Conservation (phyloP, 192 early-diverging fungal genomes). For the Umbelopsis sp. region DNA sequence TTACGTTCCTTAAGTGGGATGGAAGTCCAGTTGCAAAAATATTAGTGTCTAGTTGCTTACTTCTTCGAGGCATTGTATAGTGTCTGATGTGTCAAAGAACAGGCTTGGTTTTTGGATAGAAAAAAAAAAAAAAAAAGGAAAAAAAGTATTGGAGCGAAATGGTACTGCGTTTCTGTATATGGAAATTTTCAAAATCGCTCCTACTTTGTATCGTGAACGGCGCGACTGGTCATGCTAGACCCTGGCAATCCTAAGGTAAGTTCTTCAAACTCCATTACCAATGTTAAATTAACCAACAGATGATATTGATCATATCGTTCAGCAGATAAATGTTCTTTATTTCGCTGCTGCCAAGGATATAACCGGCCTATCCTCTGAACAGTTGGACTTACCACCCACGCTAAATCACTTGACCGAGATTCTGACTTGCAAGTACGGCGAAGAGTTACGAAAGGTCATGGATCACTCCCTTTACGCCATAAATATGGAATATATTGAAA, state of each 20-base stretch:
- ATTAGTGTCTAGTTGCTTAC: slow-evolving; percentile 8
- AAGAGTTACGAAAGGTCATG: slow-evolving; percentile 40
- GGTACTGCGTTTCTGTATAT: slow-evolving; percentile 17
- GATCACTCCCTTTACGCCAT: slow-evolving; percentile 58
- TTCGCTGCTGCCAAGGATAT: slow-evolving; percentile 62
- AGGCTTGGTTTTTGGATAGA: background rate
- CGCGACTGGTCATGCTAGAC: background rate
- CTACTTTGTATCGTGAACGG: background rate
- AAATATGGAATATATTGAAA: slow-evolving; percentile 66
- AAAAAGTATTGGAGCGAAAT: background rate
- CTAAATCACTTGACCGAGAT: slow-evolving; percentile 3
- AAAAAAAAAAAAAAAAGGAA: background rate
- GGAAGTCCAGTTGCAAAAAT: background rate
- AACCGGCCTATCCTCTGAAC: slow-evolving; percentile 45
- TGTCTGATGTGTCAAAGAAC: background rate
- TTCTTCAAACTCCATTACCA: background rate
- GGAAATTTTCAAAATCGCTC: background rate
- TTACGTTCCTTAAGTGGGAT: background rate
- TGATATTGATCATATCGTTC: background rate
- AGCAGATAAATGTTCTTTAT: slow-evolving; percentile 60
- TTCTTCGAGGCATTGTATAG: slow-evolving; percentile 31
- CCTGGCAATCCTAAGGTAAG: background rate
- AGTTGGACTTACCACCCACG: slow-evolving; percentile 39
- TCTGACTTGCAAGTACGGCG: slow-evolving; percentile 22
- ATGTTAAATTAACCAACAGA: background rate